Base-by-base conservation (phyloP, 495 filamentous ascomycete genomes). In the Neurospora sp. region DNA sequence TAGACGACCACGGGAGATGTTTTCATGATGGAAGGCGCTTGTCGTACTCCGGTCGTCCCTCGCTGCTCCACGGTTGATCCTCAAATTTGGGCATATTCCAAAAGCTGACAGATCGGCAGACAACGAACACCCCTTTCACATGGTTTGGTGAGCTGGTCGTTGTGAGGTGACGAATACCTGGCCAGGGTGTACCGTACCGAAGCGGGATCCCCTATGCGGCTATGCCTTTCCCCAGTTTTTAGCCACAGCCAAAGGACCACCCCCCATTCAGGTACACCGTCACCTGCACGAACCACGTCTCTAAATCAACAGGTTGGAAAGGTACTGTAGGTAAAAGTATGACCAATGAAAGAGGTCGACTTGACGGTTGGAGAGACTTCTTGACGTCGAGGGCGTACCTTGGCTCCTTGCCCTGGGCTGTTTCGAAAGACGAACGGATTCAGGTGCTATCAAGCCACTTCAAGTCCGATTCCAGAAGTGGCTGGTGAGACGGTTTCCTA, bases 401-500 rank as follows among this genome's bases (percentile, higher is more conserved):
- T 18, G 53, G 53, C 53, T 65, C 22, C 10, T 61, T 61, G 45
- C n/a, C 45, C n/a, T 31, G 27, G 27, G 27, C 27, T 53, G 20
- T 53, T 27, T 27, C 48, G 48, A 4, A 53, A 61, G 48, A 7
- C 22, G 48, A 31, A 59, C 48, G 22, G 48, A 61, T 61, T 61
- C 53, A 61, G 53, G 27, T 16, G 53, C 31, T 65, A 37, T 35
- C 53, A 65, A 65, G 53, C 53, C 53, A 65, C 53, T 65, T 37
- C 53, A 65, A 59, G 22, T 8, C 53, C 53, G 12, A 8, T 65
- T 35, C 27, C 53, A 65, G 27, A 65, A 3, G 76, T 76, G 78
- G 75, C 75, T 78, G 76, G 78, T 79, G 78, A 73, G 70, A 70
- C 71, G 22, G 53, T 61, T 61, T 61, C 27, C 53, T 61, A 65